Percentiles rank a stretch among this genome's conserved stretches.
phyloP scores from a whole-genome alignment of 1,284 basidiomycete species.

The Polyporus tsugae region DNA sequence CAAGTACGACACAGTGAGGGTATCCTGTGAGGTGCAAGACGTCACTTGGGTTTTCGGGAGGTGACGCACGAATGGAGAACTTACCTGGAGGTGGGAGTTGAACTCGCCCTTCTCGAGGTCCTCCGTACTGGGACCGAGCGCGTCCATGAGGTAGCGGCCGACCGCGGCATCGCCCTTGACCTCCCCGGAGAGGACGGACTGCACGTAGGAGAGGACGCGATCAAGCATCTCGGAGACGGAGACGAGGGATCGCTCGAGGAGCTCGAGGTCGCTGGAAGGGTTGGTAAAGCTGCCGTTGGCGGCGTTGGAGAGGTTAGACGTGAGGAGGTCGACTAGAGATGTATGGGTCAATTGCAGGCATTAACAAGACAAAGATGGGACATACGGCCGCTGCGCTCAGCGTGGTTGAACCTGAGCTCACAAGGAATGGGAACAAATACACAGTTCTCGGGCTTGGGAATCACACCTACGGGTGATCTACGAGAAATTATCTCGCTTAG shows the following conservation, averaged over 20 bases:
- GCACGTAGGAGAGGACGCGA: slow-evolving; percentile 88
- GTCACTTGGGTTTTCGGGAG: neutral
- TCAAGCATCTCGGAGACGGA: slow-evolving; percentile 84
- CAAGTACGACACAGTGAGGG: slow-evolving; percentile 94
- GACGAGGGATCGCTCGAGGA: slow-evolving; percentile 77
- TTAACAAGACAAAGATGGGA: slow-evolving; percentile 36
- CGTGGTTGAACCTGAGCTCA: slow-evolving; percentile 81
- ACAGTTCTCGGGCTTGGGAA: slow-evolving; percentile 90
- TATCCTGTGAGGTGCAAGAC: slow-evolving; percentile 65
- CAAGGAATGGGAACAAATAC: slow-evolving; percentile 91
- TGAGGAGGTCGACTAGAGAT: slow-evolving; percentile 77
- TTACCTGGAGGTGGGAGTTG: slow-evolving; percentile 77
- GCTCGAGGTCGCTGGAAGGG: slow-evolving; percentile 67
- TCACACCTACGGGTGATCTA: slow-evolving; percentile 86
- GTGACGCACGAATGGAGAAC: neutral
- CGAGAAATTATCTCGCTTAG: slow-evolving; percentile 18
- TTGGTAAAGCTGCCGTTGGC: slow-evolving; percentile 57
- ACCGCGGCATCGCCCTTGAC: slow-evolving; percentile 87
- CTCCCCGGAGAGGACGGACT: slow-evolving; percentile 82
- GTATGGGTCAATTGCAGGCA: neutral
- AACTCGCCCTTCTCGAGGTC: slow-evolving; percentile 79
- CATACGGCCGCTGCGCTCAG: slow-evolving; percentile 87
- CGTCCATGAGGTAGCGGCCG: slow-evolving; percentile 93
- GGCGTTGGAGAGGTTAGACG: slow-evolving; percentile 50
- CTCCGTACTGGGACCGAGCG: slow-evolving; percentile 75